Evolutionary conservation across 805 yeast genomes (phyloP), one percentile per base, ranked within the genome.

Genomic region (Pichia eremophila): DNA sequence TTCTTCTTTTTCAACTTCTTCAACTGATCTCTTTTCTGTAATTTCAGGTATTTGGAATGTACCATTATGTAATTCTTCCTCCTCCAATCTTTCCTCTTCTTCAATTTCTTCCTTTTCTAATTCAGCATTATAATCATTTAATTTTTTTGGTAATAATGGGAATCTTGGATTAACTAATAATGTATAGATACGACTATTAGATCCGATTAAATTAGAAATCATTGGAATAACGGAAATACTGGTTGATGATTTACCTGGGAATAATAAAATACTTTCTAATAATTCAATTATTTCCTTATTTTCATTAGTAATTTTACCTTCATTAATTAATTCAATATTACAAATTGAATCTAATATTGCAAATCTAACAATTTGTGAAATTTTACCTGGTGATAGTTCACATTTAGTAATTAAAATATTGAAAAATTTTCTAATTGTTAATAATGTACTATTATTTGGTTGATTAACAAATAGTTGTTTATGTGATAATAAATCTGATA

Each of bases 141-240:
- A 8, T 17, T 51, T 47, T 28, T 44, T 50, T 11, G 65, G 57
- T 14, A 64, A 46, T n/a, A 63, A 40, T 4, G 96, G 95, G 55
- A 87, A 76, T 57, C 93, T 71, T 39, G 96, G 95, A 56, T 84
- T 83, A 46, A 78, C 73, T 55, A 86, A 70, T 1, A 83, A 69
- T 57, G 85, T 77, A 39, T 81, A 60, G 19, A 76, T 59, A 9
- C 70, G 74, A 57, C 79, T 77, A 39, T 67, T 62, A 14, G 72
- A 63, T 4, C 70, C 71, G 50, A 83, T 60, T 8, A 84, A 57
- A 2, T 70, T 65, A 12, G 78, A 63, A 1, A 84, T 82, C 49
- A 90, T 78, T 9, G 96, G 95, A 51, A 85, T 68, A 31, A 85
- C 70, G 14, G 88, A 81, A 39, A 75, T 73, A 32, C 56, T 51